Evolutionary conservation across 768 basidiomycete species (phyloP), one percentile per base, ranked within the genome.

Genomic region (Leucocoprinus leucothites): DNA sequence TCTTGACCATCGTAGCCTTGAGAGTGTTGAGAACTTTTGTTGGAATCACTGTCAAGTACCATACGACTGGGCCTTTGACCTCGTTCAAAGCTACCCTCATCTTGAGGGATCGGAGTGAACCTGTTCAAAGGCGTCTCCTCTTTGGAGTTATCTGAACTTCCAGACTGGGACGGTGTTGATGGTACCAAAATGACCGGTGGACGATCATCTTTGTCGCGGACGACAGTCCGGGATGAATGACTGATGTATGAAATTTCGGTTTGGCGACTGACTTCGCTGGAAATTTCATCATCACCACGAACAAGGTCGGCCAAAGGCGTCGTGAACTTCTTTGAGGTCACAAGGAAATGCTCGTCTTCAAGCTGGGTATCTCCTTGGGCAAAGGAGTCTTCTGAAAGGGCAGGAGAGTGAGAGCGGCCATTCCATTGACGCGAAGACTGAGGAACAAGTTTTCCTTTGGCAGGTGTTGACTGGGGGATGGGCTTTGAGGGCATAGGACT

Each of bases 361-460:
- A 84, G 77, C 35, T 75, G 73, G 1, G 78, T 73, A n/a, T 75
- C 58, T 34, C 74, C 72, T 31, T 75, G 80, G 38, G 76, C 84
- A 57, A 89, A 86, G 1, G 87, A 88, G 64, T 87, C 86, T 64
- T 81, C 77, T 3, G 85, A 84, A 8, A 67, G 64, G 38, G 63
- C 58, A 2, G 64, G 65, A 31, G 60, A 64, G 21, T 26, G 28
- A 2, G 53, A 48, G 8, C 52, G 54, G 13, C 36, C 9, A 35
- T 40, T 35, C n/a, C 31, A 24, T 34, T 49, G 54, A 42, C 18
- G 38, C 11, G 47, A 34, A 11, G 46, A 22, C 44, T 61, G 58
- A 55, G 61, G 57, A 34, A 59, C 46, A 25, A 55, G 55, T 55
- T 60, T 61, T 26, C 44, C 40, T 53, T 58, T 38, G 14, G 38